phyloP scores from a whole-genome alignment of 139 green algal genomes.

The Haematococcus lacustris region DNA sequence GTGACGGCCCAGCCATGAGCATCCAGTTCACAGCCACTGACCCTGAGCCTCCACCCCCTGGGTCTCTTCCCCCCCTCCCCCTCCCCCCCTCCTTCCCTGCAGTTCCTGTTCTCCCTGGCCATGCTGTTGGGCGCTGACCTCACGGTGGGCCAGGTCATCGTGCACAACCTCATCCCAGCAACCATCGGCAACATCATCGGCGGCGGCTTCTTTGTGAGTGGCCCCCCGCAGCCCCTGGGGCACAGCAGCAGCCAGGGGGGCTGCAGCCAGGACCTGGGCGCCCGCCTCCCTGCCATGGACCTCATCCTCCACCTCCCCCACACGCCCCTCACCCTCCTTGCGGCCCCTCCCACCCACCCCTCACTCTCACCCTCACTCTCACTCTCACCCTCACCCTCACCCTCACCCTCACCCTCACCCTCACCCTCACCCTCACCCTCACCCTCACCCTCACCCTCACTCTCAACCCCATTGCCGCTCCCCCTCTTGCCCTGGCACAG shows the following conservation, averaged over 20 bases:
- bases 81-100: too few relatives aligned
- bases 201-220: not conserved
- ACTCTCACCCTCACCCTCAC: too few relatives aligned
- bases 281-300: not conserved
- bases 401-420: too few relatives aligned
- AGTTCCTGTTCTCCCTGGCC: constrained; percentile 38
- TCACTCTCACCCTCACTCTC: too few relatives aligned
- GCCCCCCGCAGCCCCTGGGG: not conserved
- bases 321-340: not conserved
- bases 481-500: too few relatives aligned
- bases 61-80: not conserved
- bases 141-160: constrained; percentile 21
- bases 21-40: not conserved
- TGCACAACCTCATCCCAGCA: constrained; percentile 35
- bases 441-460: too few relatives aligned
- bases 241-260: not conserved
- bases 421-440: too few relatives aligned
- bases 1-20: not conserved
- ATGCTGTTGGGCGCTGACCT: constrained; percentile 19
- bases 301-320: not conserved
- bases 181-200: constrained; percentile 19
- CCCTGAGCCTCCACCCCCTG: not conserved
- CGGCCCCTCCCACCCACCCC: too few relatives aligned
- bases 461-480: too few relatives aligned
- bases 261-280: not conserved